Percentiles rank a stretch among this genome's conserved stretches.
These are phyloP conservation scores for Omphalea diandra DNA, from an alignment of 441 rosid species.

Conservation along the genomic window DNA sequence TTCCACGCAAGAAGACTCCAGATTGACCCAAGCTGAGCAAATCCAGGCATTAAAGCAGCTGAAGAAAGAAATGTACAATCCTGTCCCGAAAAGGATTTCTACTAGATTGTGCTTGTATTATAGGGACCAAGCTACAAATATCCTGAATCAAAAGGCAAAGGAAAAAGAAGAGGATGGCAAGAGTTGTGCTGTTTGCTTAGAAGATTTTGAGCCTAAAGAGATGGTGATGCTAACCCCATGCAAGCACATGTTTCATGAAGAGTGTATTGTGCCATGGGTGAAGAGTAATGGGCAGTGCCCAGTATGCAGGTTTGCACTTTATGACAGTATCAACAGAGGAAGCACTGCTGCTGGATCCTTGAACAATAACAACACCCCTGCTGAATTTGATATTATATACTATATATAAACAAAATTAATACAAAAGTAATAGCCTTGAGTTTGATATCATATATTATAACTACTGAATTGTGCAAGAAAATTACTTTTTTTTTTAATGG, in stretches of 20 bases:
- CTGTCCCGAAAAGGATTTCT: constrained; percentile 41
- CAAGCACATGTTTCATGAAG: constrained; percentile 85
- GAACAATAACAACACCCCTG: not conserved
- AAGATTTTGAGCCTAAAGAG: constrained; percentile 69
- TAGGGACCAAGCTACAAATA: constrained; percentile 30
- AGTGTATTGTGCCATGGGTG: constrained; percentile 74
- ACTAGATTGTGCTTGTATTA: constrained; percentile 54
- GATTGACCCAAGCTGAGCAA: constrained; percentile 38
- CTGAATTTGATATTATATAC: too few relatives aligned
- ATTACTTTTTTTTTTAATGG: too few relatives aligned
- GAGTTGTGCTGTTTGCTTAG: constrained; percentile 71
- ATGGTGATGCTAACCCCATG: constrained; percentile 76
- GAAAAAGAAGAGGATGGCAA: constrained; percentile 48
- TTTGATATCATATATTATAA: not conserved
- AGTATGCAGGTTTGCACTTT: constrained; percentile 50
- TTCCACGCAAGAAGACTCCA: constrained; percentile 27
- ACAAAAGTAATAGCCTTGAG: not conserved
- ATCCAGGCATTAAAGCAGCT: constrained; percentile 40
- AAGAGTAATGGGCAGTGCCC: constrained; percentile 69
- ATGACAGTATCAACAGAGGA: constrained; percentile 28
- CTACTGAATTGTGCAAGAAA: not conserved
- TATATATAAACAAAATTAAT: not conserved
- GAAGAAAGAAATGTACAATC: constrained; percentile 57
- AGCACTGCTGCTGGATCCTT: not conserved
- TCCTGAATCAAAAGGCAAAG: not conserved